Evolutionary conservation across 768 basidiomycete genomes (phyloP).

Genomic region (Hydnomerulius pinastri): DNA sequence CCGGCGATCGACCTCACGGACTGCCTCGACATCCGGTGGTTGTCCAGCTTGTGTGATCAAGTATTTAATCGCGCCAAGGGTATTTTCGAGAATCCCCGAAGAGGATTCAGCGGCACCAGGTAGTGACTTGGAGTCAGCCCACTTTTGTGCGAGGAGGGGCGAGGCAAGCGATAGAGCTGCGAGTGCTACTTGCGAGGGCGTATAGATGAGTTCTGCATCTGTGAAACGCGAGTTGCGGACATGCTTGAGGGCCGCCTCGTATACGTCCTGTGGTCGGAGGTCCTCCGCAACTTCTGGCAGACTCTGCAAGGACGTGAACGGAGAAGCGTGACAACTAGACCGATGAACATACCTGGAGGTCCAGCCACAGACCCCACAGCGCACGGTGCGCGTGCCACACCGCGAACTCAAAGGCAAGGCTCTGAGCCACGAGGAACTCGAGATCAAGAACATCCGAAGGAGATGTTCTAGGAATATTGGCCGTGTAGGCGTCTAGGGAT

Average conservation of each 20-base stretch:
- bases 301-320: constrained; percentile 43
- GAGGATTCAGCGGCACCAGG: constrained; percentile 10
- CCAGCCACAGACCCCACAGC: constrained; percentile 85
- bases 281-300: constrained; percentile 53
- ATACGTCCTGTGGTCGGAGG: constrained; percentile 50
- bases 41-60: constrained; percentile 57
- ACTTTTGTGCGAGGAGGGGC: constrained; percentile 59
- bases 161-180: constrained; percentile 71
- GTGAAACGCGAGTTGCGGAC: constrained; percentile 84
- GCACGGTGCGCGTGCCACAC: constrained; percentile 91
- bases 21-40: constrained; percentile 76
- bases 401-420: constrained; percentile 90
- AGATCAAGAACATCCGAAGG: constrained; percentile 88
- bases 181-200: constrained; percentile 92
- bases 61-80: constrained; percentile 49
- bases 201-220: constrained; percentile 87
- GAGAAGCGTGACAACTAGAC: not conserved
- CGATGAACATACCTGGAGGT: constrained; percentile 68
- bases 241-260: constrained; percentile 65
- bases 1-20: constrained; percentile 87
- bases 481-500: constrained; percentile 80
- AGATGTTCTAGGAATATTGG: constrained; percentile 78
- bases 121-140: constrained; percentile 50
- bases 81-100: constrained; percentile 26
- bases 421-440: constrained; percentile 95